phyloP scores from a whole-genome alignment of 305 asterid species.

The Solanum hybrid region DNA sequence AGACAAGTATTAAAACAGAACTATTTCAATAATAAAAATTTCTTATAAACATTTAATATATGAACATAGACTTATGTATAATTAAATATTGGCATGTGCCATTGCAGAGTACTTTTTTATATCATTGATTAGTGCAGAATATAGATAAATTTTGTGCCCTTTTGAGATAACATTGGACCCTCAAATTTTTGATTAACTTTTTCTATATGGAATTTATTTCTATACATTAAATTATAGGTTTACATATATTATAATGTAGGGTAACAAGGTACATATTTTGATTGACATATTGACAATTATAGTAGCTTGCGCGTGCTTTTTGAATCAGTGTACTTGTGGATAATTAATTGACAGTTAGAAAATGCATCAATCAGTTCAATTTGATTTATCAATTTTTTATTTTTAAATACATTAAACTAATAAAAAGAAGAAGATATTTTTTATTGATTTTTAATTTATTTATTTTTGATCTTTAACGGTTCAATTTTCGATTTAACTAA shows the following conservation, averaged over 20 bases:
- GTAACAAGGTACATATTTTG: not conserved
- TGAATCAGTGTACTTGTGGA: not conserved
- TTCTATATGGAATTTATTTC: not conserved
- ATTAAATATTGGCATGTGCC: not conserved
- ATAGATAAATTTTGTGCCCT: not conserved
- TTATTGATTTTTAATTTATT: too few species aligned
- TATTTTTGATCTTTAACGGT: too few species aligned
- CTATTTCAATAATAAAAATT: not conserved
- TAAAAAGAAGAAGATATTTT: too few species aligned
- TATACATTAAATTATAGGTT: not conserved
- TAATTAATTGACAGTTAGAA: not conserved
- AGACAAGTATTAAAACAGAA: not conserved
- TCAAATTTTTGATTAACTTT: not conserved
- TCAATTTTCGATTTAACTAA: too few species aligned
- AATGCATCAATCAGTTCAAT: not conserved
- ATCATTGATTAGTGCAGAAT: not conserved
- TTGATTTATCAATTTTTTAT: too few species aligned
- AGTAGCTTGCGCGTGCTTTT: not conserved
- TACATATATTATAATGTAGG: not conserved
- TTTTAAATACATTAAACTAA: too few species aligned
- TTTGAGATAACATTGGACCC: not conserved
- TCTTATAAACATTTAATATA: not conserved
- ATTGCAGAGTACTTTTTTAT: not conserved
- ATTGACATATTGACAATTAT: conserved; percentile 1
- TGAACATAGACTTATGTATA: not conserved